A percentile compares a stretch with the other conserved stretches of the same genome.
Conservation (phyloP, 1,284 basidiomycete species). For the Pascua guehoae region DNA sequence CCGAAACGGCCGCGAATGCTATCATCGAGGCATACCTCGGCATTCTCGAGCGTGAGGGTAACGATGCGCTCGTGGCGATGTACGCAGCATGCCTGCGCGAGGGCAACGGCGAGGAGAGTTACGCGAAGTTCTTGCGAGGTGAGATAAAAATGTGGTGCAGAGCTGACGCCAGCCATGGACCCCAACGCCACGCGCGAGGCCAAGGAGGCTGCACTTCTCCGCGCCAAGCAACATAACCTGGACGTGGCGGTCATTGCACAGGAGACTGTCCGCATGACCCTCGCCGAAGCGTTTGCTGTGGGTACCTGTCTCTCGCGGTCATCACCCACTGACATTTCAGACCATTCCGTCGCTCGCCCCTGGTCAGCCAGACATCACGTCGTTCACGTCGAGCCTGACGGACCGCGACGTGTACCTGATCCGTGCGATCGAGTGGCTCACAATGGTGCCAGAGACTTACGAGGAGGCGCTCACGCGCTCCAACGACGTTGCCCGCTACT, state of each 20-base stretch:
- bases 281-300: slow-evolving; percentile 71
- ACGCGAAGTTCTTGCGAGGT: slow-evolving; percentile 80
- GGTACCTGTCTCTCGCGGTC: too few relatives aligned
- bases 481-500: slow-evolving; percentile 78
- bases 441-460: slow-evolving; percentile 68
- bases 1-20: slow-evolving; percentile 69
- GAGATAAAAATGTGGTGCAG: slow-evolving; percentile 18
- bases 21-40: slow-evolving; percentile 87
- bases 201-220: slow-evolving; percentile 67
- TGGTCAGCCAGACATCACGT: slow-evolving; percentile 56
- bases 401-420: slow-evolving; percentile 65
- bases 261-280: slow-evolving; percentile 69
- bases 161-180: slow-evolving; percentile 59
- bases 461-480: slow-evolving; percentile 76
- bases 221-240: slow-evolving; percentile 77
- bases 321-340: slow-evolving; percentile 12
- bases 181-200: slow-evolving; percentile 65
- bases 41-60: slow-evolving; percentile 77
- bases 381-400: slow-evolving; percentile 39
- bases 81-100: slow-evolving; percentile 90
- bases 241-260: slow-evolving; percentile 77
- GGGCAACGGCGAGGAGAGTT: slow-evolving; percentile 80
- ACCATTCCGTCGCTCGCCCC: slow-evolving; percentile 30
- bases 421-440: slow-evolving; percentile 91
- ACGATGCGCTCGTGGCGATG: slow-evolving; percentile 83